Conservation (phyloP, 2,329 filamentous ascomycete species). For the Xylaria sp. region DNA sequence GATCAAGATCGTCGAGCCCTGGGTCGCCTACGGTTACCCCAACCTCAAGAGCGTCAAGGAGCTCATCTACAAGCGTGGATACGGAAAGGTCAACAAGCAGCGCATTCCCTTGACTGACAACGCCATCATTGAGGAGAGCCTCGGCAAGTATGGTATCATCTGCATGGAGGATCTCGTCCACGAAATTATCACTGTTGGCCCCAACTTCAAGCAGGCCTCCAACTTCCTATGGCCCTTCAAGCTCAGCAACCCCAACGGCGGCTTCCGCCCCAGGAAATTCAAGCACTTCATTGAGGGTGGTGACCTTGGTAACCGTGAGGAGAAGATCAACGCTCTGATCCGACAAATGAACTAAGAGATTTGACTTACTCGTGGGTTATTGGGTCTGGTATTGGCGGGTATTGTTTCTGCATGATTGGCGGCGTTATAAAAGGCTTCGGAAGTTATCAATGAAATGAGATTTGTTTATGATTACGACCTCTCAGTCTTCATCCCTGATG, state of each 20-base stretch:
- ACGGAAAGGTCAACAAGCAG: slow-evolving; percentile 99
- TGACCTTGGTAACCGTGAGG: slow-evolving; percentile 98
- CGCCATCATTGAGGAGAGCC: slow-evolving; percentile 93
- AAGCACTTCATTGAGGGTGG: slow-evolving; percentile 99
- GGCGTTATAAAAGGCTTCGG: slow-evolving; percentile 51
- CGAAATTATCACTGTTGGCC: slow-evolving; percentile 98
- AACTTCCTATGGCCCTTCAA: slow-evolving; percentile 99
- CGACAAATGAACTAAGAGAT: slow-evolving; percentile 93
- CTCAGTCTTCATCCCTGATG: slow-evolving; percentile 38
- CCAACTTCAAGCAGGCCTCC: slow-evolving; percentile 99
- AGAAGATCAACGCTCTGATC: slow-evolving; percentile 96
- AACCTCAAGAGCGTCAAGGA: slow-evolving; percentile 99
- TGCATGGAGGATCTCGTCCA: slow-evolving; percentile 99
- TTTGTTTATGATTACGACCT: slow-evolving; percentile 48
- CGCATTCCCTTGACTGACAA: slow-evolving; percentile 97
- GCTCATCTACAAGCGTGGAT: slow-evolving; percentile 99
- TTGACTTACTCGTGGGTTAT: slow-evolving; percentile 42
- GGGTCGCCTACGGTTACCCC: slow-evolving; percentile 99
- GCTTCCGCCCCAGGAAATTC: slow-evolving; percentile 97
- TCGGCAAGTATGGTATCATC: slow-evolving; percentile 98
- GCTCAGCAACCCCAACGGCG: slow-evolving; percentile 97
- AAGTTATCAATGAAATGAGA: slow-evolving; percentile 52
- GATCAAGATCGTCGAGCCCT: slow-evolving; percentile 98
- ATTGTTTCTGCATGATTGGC: slow-evolving; percentile 51
- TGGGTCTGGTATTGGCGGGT: slow-evolving; percentile 49